Conservation (phyloP, 2,329 filamentous ascomycete species). For the Bipolaris gigantea region DNA sequence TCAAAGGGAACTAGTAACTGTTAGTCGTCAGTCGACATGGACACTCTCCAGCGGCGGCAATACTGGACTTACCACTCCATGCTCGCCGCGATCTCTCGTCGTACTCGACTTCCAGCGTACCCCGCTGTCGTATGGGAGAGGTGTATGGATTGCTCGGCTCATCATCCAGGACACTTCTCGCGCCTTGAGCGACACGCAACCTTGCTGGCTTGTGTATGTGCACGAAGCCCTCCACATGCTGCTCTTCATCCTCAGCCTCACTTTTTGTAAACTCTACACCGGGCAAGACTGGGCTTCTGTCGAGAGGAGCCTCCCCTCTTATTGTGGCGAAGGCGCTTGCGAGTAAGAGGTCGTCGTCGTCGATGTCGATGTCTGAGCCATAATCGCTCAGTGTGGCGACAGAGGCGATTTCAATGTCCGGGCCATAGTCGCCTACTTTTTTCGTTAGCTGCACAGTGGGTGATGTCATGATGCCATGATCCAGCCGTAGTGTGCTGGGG, state of each 20-base stretch:
- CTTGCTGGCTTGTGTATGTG: constrained; percentile 40
- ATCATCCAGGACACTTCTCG: constrained; percentile 1
- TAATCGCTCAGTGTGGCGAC: constrained; percentile 58
- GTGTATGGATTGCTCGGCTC: constrained; percentile 14
- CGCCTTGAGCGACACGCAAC: constrained; percentile 21
- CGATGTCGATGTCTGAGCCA: constrained; percentile 65
- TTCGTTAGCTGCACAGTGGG: constrained; percentile 14
- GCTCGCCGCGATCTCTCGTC: constrained; percentile 42
- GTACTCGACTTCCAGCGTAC: constrained; percentile 50
- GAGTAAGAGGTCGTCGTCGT: constrained; percentile 57
- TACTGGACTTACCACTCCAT: constrained; percentile 34
- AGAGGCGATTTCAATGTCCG: constrained; percentile 59
- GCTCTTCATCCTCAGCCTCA: constrained; percentile 24
- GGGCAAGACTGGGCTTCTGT: constrained; percentile 17
- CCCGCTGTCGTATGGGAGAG: constrained; percentile 23
- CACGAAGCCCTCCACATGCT: constrained; percentile 51
- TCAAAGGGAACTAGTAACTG: constrained; percentile 42
- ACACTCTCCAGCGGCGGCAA: neutral
- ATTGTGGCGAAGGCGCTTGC: constrained; percentile 20
- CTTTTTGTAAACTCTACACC: constrained; percentile 30
- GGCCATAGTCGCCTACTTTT: constrained; percentile 61
- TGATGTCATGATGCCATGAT: constrained; percentile 34
- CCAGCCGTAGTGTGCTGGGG: constrained; percentile 2
- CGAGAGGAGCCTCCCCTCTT: neutral
- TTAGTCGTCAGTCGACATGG: constrained; percentile 44